Evolutionary conservation across 2,329 filamentous ascomycete species (phyloP).

Genomic region (Claviceps capensis): DNA sequence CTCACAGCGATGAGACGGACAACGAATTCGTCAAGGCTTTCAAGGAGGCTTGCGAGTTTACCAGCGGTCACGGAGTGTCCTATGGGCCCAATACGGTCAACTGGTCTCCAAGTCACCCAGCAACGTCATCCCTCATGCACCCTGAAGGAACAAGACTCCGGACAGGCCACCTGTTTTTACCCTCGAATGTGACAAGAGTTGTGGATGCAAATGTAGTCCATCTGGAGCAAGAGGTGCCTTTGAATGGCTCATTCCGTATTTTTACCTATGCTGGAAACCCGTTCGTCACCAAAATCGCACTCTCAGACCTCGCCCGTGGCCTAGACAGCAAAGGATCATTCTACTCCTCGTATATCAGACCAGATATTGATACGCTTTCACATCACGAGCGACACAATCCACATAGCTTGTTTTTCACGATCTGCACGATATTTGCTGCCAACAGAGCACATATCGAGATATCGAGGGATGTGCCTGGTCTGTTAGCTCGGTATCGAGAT

Average conservation of each 20-base stretch:
- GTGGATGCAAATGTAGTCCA: constrained; percentile 83
- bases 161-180: constrained; percentile 63
- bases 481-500: constrained; percentile 63
- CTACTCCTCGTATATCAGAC: constrained; percentile 49
- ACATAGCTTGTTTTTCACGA: constrained; percentile 67
- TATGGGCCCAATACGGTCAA: constrained; percentile 76
- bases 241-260: constrained; percentile 78
- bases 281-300: constrained; percentile 42
- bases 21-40: constrained; percentile 82
- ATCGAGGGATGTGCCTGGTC: constrained; percentile 50
- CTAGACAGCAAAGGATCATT: constrained; percentile 57
- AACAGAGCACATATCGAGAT: constrained; percentile 60
- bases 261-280: constrained; percentile 73
- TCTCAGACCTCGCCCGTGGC: constrained; percentile 55
- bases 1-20: constrained; percentile 21
- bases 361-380: constrained; percentile 47
- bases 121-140: constrained; percentile 56
- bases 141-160: constrained; percentile 50
- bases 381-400: constrained; percentile 77
- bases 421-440: constrained; percentile 62
- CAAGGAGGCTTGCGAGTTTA: constrained; percentile 86
- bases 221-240: constrained; percentile 76
- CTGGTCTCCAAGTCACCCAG: constrained; percentile 62
- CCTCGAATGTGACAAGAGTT: constrained; percentile 72
- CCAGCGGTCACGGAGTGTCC: constrained; percentile 78